Evolutionary conservation across 768 basidiomycete species (phyloP).

Genomic region (Scleroderma bovista): DNA sequence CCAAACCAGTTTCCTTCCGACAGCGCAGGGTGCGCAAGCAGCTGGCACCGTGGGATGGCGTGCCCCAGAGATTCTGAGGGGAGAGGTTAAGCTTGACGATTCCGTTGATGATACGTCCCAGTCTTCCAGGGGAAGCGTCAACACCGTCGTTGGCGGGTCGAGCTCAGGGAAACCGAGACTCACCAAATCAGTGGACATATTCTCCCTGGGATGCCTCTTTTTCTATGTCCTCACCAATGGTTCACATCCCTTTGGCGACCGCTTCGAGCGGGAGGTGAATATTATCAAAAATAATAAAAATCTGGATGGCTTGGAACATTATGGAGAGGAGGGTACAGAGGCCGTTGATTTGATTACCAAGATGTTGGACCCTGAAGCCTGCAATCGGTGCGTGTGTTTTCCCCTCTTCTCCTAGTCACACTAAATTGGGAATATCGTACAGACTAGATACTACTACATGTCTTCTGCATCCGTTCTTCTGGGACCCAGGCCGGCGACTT

Average conservation of each 20-base stretch:
- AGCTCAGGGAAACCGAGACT: constrained; percentile 53
- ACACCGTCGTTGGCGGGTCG: constrained; percentile 38
- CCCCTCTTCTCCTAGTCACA: constrained; percentile 3
- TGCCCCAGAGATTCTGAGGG: constrained; percentile 91
- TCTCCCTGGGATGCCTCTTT: constrained; percentile 92
- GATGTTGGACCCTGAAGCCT: constrained; percentile 79
- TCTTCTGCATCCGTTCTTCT: constrained; percentile 94
- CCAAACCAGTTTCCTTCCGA: constrained; percentile 94
- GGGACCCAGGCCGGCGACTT: constrained; percentile 81
- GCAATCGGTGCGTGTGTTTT: constrained; percentile 53
- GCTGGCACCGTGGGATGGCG: constrained; percentile 97
- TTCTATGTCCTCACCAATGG: constrained; percentile 90
- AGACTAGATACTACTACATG: constrained; percentile 89
- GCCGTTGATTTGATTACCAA: constrained; percentile 70
- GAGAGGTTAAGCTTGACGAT: constrained; percentile 91
- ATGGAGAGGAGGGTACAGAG: constrained; percentile 94
- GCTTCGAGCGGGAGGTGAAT: constrained; percentile 90
- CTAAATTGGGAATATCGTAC: not conserved
- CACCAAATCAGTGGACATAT: constrained; percentile 95
- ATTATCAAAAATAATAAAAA: constrained; percentile 79
- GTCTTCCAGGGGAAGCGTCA: constrained; percentile 60
- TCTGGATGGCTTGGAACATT: constrained; percentile 64
- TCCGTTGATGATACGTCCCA: constrained; percentile 54
- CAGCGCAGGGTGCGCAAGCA: constrained; percentile 80
- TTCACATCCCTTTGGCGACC: constrained; percentile 89